Conservation (phyloP, 2,329 filamentous ascomycete species). For the Cladosporium sp. region DNA sequence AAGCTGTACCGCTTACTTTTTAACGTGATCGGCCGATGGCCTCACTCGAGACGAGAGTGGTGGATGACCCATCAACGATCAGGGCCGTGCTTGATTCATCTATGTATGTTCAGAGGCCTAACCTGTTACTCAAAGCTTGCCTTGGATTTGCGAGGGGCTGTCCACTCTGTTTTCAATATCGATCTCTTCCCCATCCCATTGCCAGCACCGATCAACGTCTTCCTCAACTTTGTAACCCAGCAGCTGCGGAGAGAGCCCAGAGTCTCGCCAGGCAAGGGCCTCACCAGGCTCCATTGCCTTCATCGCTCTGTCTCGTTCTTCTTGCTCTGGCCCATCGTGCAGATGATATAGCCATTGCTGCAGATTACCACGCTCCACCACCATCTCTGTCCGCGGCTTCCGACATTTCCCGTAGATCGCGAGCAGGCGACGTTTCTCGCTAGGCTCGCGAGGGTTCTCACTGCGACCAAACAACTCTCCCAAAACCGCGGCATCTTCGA, state of each 20-base stretch:
- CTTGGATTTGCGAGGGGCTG: neutral
- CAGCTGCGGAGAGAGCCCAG: constrained; percentile 4
- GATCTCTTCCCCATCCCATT: neutral
- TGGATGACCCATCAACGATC: too few relatives aligned
- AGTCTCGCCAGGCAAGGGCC: constrained; percentile 10
- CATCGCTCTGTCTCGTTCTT: constrained; percentile 22
- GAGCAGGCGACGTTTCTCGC: constrained; percentile 35
- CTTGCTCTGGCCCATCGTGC: constrained; percentile 54
- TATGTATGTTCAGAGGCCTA: too few relatives aligned
- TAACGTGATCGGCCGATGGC: too few relatives aligned
- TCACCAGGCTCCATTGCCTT: constrained; percentile 5
- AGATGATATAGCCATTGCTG: constrained; percentile 62
- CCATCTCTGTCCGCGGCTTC: constrained; percentile 54
- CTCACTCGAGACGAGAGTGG: too few relatives aligned
- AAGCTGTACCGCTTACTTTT: too few relatives aligned
- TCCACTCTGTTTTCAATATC: neutral
- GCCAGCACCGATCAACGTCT: constrained; percentile 11
- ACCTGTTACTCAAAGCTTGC: neutral
- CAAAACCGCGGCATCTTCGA: constrained; percentile 57
- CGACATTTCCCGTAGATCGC: constrained; percentile 56
- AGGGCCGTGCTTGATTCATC: too few relatives aligned
- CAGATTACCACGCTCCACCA: constrained; percentile 57
- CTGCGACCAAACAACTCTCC: constrained; percentile 50
- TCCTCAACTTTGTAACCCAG: constrained; percentile 11
- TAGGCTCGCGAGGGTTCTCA: constrained; percentile 38